Percentiles rank a stretch among this genome's conserved stretches.
Conservation (phyloP, 331 rosid species). For the Phaseolus coccineus region DNA sequence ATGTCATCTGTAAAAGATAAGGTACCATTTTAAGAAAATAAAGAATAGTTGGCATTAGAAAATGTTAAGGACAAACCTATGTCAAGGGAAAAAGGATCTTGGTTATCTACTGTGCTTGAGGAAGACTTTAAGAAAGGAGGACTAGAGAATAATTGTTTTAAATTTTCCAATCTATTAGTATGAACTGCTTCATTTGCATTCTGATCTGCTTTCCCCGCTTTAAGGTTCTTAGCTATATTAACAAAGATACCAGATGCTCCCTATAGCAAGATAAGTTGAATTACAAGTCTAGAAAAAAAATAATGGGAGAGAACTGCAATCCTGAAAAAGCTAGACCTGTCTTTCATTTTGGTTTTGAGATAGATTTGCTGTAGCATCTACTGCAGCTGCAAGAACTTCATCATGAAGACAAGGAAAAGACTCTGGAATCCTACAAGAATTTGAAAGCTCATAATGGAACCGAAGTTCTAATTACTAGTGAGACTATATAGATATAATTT, state of each 20-base stretch:
- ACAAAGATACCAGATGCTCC: conserved; percentile 53
- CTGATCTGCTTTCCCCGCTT: conserved; percentile 47
- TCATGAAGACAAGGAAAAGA: conserved; percentile 79
- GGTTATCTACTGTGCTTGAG: conserved; percentile 47
- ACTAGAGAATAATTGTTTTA: conserved; percentile 70
- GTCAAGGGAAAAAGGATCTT: conserved; percentile 56
- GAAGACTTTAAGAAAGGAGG: conserved; percentile 88
- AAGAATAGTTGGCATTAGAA: conserved; percentile 25
- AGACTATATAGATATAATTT: conserved; percentile 20
- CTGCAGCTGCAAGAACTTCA: conserved; percentile 75
- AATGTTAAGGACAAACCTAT: conserved; percentile 63
- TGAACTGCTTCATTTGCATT: conserved; percentile 47
- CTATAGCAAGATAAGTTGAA: conserved; percentile 57
- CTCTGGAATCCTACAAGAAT: conserved; percentile 66
- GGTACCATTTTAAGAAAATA: conserved; percentile 42
- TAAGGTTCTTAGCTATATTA: conserved; percentile 58
- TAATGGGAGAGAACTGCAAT: conserved; percentile 41
- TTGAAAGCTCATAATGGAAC: conserved; percentile 14
- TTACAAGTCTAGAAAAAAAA: conserved; percentile 27
- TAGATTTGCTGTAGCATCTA: conserved; percentile 52
- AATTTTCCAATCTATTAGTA: conserved; percentile 43
- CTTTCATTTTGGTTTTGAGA: conserved; percentile 57
- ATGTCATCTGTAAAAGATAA: conserved; percentile 68
- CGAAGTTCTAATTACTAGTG: conserved; percentile 23
- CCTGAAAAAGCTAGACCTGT: conserved; percentile 62